Percentiles rank a stretch among this genome's conserved stretches.
phyloP scores from a whole-genome alignment of 179 eudicot species.

The Sideroxylon spinosum region DNA sequence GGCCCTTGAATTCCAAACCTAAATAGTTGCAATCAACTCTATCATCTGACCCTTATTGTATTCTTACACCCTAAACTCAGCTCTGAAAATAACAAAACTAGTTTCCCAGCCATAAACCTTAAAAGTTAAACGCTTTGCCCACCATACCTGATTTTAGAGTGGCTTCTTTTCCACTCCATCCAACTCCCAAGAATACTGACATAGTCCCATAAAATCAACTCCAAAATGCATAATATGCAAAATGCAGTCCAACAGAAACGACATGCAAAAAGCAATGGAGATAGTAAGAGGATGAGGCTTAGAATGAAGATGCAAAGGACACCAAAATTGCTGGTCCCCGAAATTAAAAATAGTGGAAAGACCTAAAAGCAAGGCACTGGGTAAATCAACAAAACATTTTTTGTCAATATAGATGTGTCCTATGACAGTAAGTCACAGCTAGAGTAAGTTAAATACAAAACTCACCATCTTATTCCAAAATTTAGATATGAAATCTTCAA shows the following conservation, averaged over 20 bases:
- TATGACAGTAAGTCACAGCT: background rate
- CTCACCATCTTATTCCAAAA: background rate
- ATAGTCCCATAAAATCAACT: background rate
- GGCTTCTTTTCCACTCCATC: background rate
- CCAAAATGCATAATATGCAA: background rate
- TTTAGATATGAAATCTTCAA: slow-evolving; percentile 11
- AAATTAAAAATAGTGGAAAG: background rate
- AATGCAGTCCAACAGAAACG: background rate
- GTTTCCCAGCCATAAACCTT: no score
- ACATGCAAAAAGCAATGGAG: background rate
- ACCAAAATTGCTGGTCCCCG: background rate
- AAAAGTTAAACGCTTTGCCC: no score
- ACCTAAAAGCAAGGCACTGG: background rate
- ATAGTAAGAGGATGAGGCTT: background rate
- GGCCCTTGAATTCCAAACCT: no score
- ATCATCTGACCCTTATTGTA: no score
- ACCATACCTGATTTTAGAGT: background rate
- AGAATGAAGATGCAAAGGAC: background rate
- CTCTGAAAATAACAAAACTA: no score
- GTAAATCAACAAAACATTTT: no score
- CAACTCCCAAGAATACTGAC: background rate
- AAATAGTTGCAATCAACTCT: no score
- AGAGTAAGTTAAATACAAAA: background rate
- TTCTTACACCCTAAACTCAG: no score
- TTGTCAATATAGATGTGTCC: background rate